Evolutionary conservation across 805 yeast species (phyloP).

Genomic region (Candida nonsorbophila): DNA sequence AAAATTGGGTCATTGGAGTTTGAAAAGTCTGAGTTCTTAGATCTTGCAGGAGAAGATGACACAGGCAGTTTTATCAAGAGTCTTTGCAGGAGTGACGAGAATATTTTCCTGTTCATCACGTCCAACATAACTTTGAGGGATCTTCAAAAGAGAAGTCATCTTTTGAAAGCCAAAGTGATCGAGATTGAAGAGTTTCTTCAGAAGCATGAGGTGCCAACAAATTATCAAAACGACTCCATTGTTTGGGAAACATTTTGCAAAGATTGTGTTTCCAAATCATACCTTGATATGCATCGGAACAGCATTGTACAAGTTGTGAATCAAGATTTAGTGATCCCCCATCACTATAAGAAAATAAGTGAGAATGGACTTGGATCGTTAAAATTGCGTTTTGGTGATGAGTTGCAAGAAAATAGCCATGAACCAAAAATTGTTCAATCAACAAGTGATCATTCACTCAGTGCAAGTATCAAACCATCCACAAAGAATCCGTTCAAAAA

Average conservation of each 20-base stretch:
- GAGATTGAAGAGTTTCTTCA: constrained; percentile 25
- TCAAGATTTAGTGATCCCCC: constrained; percentile 14
- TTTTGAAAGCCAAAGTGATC: constrained; percentile 23
- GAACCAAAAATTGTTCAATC: too few species aligned
- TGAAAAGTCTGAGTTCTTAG: constrained; percentile 47
- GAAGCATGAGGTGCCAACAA: constrained; percentile 26
- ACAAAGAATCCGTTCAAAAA: constrained; percentile 35
- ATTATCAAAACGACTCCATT: constrained; percentile 14
- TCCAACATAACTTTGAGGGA: constrained; percentile 39
- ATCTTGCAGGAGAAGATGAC: constrained; percentile 36
- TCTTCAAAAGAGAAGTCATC: constrained; percentile 34
- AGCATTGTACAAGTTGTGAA: constrained; percentile 25
- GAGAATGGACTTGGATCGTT: constrained; percentile 28
- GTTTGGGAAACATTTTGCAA: constrained; percentile 33
- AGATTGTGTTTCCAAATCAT: constrained; percentile 21
- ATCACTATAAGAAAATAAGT: constrained; percentile 20
- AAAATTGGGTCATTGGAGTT: constrained; percentile 45
- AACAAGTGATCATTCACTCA: background rate
- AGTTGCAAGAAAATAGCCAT: constrained; percentile 1
- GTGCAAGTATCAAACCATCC: constrained; percentile 3
- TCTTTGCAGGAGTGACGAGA: constrained; percentile 21
- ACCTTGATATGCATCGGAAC: constrained; percentile 26
- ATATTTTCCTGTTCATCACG: constrained; percentile 34
- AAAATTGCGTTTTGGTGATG: constrained; percentile 26
- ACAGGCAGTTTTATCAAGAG: constrained; percentile 55